Base-by-base conservation (phyloP, 805 yeast genomes). In the Candida silvicultrix region DNA sequence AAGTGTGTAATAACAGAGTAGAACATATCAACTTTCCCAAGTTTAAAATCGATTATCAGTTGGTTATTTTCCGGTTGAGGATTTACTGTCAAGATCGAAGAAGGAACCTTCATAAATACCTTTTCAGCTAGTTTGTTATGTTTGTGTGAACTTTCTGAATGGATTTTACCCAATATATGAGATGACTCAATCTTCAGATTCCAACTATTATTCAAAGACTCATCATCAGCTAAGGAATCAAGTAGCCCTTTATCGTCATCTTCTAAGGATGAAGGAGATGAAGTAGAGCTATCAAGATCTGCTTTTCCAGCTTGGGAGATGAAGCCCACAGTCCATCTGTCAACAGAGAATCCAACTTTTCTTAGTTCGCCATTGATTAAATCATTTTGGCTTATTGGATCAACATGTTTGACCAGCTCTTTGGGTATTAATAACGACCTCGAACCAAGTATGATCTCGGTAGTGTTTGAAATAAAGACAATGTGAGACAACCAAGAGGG, bases 1-100 rank as follows among this genome's bases (percentile, higher is more conserved):
- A 77, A 79, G 41, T 72, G 71, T 4, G 71, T 64, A 48, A 70
- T 69, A 15, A 71, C 53, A 3, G 76, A 71, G 39, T 68, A 62
- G 6, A 70, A 54, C 3, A 61, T 49, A 25, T 66, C 69, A 10
- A 64, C 25, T 16, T 56, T 60, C 11, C 59, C 55, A 14, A 61
- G 49, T 18, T 57, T 54, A 44, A 60, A 47, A 28, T 58, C 57
- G 1, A 69, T 41, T 2, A 48, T 12, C 14, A 67, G 42, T 37
- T 48, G 62, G 1, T 58, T 56, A 1, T 52, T 43, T 9, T 59
- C 57, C 9, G 44, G 19, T 45, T 49, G 42, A 43, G 56, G 54
- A 47, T 45, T 9, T 41, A 67, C 2, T 49, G 53, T 51, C 1
- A 66, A 19, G 0, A 57, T 46, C 1, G 63, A 41, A 0, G 50